Percentiles rank a stretch among this genome's conserved stretches.
Conservation (phyloP, 352 stramenopile species). For the Phytophthora constricta region DNA sequence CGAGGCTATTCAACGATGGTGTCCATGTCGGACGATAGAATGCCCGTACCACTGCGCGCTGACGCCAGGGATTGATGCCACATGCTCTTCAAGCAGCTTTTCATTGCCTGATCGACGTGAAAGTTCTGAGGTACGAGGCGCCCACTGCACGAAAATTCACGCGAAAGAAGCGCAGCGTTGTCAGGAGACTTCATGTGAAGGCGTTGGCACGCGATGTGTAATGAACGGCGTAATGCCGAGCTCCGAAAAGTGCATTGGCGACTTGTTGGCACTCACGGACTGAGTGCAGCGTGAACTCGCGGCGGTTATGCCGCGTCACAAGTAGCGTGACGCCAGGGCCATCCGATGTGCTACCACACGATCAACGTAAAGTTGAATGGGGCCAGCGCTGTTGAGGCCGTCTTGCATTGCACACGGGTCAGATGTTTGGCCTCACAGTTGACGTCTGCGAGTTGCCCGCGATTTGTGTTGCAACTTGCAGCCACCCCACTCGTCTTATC, state of each 20-base stretch:
- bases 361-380: conserved; percentile 16
- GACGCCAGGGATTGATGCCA: too few species aligned
- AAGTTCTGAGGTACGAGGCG: too few species aligned
- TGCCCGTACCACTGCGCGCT: neutral
- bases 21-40: too few species aligned
- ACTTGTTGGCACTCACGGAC: neutral
- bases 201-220: too few species aligned
- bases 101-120: too few species aligned
- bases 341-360: conserved; percentile 7
- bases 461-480: too few species aligned
- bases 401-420: conserved; percentile 17
- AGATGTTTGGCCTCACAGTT: neutral
- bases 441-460: neutral
- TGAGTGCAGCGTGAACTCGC: conserved; percentile 14
- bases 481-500: conserved; percentile 1
- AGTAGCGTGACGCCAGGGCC: neutral
- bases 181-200: neutral
- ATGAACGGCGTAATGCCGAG: too few species aligned
- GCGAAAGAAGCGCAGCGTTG: neutral
- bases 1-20: too few species aligned
- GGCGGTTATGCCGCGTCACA: conserved; percentile 1
- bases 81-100: too few species aligned
- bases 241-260: conserved; percentile 4
- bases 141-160: neutral
- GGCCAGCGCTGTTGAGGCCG: conserved; percentile 18